Percentiles rank a stretch among this genome's conserved stretches.
phyloP scores from a whole-genome alignment of 192 early-diverging fungal genomes.

The Backusella macrospora region DNA sequence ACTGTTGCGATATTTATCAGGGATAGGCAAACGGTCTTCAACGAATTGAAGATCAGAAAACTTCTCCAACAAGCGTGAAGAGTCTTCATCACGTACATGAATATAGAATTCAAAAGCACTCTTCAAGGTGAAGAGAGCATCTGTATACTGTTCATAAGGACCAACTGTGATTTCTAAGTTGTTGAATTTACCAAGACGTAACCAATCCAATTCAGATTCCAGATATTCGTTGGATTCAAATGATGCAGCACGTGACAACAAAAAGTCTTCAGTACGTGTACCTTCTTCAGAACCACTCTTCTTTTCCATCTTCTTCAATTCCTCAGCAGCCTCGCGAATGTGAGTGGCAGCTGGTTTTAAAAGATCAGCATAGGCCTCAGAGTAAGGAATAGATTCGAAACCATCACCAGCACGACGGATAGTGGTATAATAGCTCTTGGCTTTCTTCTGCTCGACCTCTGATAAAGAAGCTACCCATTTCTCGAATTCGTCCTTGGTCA shows the following conservation, averaged over 20 bases:
- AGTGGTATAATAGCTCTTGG: constrained; percentile 68
- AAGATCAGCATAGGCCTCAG: constrained; percentile 59
- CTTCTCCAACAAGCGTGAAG: constrained; percentile 58
- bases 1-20: constrained; percentile 63
- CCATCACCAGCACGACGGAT: constrained; percentile 44
- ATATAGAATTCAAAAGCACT: constrained; percentile 72
- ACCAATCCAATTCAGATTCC: constrained; percentile 71
- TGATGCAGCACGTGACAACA: constrained; percentile 57
- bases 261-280: constrained; percentile 51
- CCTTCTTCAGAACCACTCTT: neutral
- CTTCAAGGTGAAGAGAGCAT: constrained; percentile 65
- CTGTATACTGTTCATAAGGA: constrained; percentile 78
- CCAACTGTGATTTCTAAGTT: constrained; percentile 69
- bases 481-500: constrained; percentile 64
- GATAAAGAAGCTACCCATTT: constrained; percentile 54
- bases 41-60: constrained; percentile 68
- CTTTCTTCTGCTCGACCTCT: constrained; percentile 47
- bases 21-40: constrained; percentile 68
- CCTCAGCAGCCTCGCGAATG: constrained; percentile 56
- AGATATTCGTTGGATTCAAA: constrained; percentile 67
- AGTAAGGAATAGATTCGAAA: constrained; percentile 47
- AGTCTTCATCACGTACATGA: constrained; percentile 66
- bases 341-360: constrained; percentile 55
- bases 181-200: constrained; percentile 62
- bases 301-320: constrained; percentile 57